These are phyloP conservation scores for Piromyces sp. DNA, from an alignment of 192 early-diverging fungal genomes.

Conservation along the genomic window DNA sequence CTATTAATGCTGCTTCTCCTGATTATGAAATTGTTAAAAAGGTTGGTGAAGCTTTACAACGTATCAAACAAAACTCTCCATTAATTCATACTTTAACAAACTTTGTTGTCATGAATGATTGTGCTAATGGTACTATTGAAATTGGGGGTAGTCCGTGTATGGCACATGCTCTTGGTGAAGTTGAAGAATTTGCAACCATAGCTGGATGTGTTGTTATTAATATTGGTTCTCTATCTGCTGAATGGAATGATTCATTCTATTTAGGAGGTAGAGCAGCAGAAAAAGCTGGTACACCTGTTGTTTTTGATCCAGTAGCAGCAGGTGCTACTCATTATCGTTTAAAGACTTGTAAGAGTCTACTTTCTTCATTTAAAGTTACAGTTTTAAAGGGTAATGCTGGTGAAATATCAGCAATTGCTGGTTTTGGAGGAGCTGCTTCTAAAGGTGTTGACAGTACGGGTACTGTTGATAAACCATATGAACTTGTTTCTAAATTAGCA, in stretches of 20 bases:
- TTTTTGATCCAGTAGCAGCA: constrained; percentile 65
- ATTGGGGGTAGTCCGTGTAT: constrained; percentile 67
- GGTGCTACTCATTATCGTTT: constrained; percentile 48
- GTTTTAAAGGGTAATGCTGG: constrained; percentile 75
- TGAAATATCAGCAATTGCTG: constrained; percentile 53
- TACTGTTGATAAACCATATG: constrained; percentile 24
- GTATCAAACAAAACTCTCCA: constrained; percentile 24
- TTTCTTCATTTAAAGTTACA: constrained; percentile 29
- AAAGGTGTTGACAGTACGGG: constrained; percentile 66
- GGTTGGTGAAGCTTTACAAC: constrained; percentile 16
- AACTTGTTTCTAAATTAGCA: constrained; percentile 30
- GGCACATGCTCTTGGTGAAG: constrained; percentile 46
- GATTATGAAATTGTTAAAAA: constrained; percentile 9
- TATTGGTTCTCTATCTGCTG: background rate
- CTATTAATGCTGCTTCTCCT: background rate
- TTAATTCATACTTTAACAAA: constrained; percentile 76
- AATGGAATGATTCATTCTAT: background rate
- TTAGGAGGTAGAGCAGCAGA: constrained; percentile 26
- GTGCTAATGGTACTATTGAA: constrained; percentile 65
- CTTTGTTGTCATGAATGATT: constrained; percentile 66
- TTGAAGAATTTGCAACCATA: constrained; percentile 13
- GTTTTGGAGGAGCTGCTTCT: constrained; percentile 23
- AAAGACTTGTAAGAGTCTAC: constrained; percentile 21
- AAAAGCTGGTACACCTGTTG: constrained; percentile 33
- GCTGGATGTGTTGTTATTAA: background rate